These are phyloP conservation scores for Endotrypanum monterogeii DNA, from an alignment of 208 protist genomes.

Conservation along the genomic window DNA sequence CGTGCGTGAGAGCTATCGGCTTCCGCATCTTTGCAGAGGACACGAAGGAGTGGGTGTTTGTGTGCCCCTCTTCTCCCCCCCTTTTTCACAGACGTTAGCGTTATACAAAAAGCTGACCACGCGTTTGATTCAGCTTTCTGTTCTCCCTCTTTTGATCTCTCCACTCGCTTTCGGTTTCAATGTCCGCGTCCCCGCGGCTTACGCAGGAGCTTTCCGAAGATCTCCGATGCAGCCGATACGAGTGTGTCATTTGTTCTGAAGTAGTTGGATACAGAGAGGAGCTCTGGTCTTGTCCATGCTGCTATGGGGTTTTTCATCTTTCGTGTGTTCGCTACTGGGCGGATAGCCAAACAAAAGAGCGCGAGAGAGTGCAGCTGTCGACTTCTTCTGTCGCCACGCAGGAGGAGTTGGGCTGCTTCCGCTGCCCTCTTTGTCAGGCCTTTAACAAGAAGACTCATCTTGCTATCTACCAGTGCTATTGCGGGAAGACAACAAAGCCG, in stretches of 20 bases:
- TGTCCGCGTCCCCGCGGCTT: conserved; percentile 34
- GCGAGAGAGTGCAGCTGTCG: conserved; percentile 35
- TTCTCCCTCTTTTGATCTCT: background rate
- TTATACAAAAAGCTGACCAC: background rate
- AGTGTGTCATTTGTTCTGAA: conserved; percentile 79
- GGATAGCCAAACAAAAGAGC: conserved; percentile 46
- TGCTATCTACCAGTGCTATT: conserved; percentile 69
- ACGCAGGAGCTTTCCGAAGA: conserved; percentile 46
- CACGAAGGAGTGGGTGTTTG: no score
- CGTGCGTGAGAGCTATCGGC: no score
- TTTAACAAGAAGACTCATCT: conserved; percentile 25
- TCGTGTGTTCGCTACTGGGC: conserved; percentile 68
- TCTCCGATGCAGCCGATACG: conserved; percentile 53
- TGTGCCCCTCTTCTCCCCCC: no score
- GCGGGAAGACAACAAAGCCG: conserved; percentile 68
- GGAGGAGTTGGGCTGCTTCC: conserved; percentile 46
- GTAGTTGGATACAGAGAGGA: conserved; percentile 41
- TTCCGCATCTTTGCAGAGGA: no score
- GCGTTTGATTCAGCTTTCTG: background rate
- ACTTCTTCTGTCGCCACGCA: conserved; percentile 22
- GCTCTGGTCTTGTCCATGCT: conserved; percentile 67
- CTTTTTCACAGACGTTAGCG: no score
- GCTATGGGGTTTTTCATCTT: conserved; percentile 81
- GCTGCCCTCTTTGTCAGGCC: conserved; percentile 74
- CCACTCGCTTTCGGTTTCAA: background rate